Evolutionary conservation across 495 filamentous ascomycete genomes (phyloP), one percentile per base, ranked within the genome.

Genomic region (Podospora appendiculata): DNA sequence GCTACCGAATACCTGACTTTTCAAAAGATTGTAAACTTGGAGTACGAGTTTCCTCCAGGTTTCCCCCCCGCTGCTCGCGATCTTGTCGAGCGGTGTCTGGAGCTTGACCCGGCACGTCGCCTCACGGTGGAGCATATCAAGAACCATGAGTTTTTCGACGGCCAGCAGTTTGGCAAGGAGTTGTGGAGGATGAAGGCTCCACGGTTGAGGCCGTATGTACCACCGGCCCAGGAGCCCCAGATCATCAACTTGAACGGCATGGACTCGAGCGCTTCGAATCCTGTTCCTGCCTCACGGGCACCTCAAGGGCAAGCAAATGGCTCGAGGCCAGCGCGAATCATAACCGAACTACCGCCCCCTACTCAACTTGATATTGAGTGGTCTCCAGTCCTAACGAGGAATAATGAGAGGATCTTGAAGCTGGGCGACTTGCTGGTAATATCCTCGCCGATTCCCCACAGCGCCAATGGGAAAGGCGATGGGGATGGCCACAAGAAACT

Each of bases 281-380:
- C 79, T 34, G 71, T 76, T 32, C 58, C 80, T 8, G 76, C 76
- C 13, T 65, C 70, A 50, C 63, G 75, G 46, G 52, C 65, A 40
- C 70, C 66, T 54, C 74, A 70, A 51, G 58, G 48, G 47, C 67
- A 57, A 61, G 66, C 65, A 32, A 63, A 75, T 25, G 76, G 69
- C 47, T 73, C 82, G 41, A 77, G 81, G 19, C 84, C 89, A 17
- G 84, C 90, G 10, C 79, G 90, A 53, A 82, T 96, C 40, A 93
- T 97, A 51, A 97, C 94, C 2, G 94, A 99, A 65, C 76, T 99
- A 25, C 90, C 94, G 2, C 91, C 94, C 33, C 94, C 94, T 9
- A 95, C 87, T 51, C 94, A 99, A 65, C 76, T 99, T 13, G 94
- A 99, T 67, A 95, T 99, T 52, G 94, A 97, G 69, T 99, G 94